Percentiles rank a stretch among this genome's conserved stretches.
These are phyloP conservation scores for Aurantiochytrium sp. DNA, from an alignment of 108 stramenopile genomes.

Conservation along the genomic window DNA sequence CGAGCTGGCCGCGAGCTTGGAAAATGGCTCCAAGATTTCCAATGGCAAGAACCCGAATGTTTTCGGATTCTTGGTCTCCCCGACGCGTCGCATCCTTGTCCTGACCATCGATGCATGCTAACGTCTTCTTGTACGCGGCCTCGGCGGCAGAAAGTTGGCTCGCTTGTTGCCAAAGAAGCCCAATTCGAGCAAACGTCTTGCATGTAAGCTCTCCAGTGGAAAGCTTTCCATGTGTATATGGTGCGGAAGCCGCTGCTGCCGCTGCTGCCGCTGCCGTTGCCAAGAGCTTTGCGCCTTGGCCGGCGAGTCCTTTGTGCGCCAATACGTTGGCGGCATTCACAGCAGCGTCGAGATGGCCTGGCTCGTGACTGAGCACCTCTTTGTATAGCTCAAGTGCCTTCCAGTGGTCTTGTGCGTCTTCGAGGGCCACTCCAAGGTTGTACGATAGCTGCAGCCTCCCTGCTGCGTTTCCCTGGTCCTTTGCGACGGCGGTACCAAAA, in stretches of 20 bases:
- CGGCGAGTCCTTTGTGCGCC: neutral
- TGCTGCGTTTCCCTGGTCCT: neutral
- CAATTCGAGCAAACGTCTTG: too few species aligned
- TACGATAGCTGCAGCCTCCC: neutral
- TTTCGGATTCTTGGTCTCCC: neutral
- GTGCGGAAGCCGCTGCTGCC: too few species aligned
- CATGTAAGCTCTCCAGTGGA: too few species aligned
- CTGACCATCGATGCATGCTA: too few species aligned
- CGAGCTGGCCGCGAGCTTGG: neutral
- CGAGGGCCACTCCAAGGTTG: neutral
- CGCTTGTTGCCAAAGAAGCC: too few species aligned
- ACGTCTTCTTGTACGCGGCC: too few species aligned
- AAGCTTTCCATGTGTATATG: too few species aligned
- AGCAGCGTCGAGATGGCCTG: neutral
- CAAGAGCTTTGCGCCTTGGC: neutral
- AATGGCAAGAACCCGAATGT: neutral
- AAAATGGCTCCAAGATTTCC: neutral
- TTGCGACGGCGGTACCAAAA: too few species aligned
- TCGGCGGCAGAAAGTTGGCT: too few species aligned
- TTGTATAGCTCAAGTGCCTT: neutral
- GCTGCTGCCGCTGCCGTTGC: neutral
- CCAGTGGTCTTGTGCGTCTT: neutral
- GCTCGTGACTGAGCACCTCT: neutral
- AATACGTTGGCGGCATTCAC: neutral
- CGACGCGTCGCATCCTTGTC: neutral